Percentiles rank a stretch among this genome's conserved stretches.
phyloP scores from a whole-genome alignment of 495 filamentous ascomycete genomes.

The Talaromyces adpressus region DNA sequence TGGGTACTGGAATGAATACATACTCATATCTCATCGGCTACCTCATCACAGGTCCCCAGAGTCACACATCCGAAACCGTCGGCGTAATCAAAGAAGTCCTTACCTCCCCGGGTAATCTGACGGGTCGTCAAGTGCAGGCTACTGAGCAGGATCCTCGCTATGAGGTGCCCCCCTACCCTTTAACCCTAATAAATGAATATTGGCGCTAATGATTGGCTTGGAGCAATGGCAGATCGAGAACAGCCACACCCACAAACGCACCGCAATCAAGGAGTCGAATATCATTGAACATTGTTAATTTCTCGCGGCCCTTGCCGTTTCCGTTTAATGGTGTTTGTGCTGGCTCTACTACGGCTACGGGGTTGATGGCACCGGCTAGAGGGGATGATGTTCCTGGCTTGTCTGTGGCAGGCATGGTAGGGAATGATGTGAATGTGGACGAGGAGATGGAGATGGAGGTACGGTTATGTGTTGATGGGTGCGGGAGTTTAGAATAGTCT shows the following conservation, averaged over 20 bases:
- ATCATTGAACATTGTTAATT: conserved; percentile 17
- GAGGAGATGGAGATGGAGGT: conserved; percentile 8
- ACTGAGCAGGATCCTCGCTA: conserved; percentile 22
- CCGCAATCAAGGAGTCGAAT: conserved; percentile 27
- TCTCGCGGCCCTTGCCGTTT: background rate
- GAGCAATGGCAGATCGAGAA: conserved; percentile 23
- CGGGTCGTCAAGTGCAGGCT: conserved; percentile 20
- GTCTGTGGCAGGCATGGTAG: background rate
- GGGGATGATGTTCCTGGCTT: background rate
- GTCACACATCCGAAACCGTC: conserved; percentile 21
- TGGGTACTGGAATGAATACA: too few species aligned
- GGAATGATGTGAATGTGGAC: background rate
- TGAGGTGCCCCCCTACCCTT: conserved; percentile 13
- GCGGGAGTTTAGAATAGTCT: background rate
- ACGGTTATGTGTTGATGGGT: conserved; percentile 6
- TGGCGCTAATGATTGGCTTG: background rate
- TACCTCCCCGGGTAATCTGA: conserved; percentile 14
- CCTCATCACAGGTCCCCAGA: conserved; percentile 17
- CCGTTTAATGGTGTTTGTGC: background rate
- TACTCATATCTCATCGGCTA: background rate
- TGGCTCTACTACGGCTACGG: background rate
- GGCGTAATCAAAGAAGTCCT: conserved; percentile 21
- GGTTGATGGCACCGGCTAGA: background rate
- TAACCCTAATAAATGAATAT: too few species aligned
- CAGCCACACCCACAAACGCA: conserved; percentile 24